phyloP scores from a whole-genome alignment of 2,329 filamentous ascomycete species.

The Fusarium nisikadoi region DNA sequence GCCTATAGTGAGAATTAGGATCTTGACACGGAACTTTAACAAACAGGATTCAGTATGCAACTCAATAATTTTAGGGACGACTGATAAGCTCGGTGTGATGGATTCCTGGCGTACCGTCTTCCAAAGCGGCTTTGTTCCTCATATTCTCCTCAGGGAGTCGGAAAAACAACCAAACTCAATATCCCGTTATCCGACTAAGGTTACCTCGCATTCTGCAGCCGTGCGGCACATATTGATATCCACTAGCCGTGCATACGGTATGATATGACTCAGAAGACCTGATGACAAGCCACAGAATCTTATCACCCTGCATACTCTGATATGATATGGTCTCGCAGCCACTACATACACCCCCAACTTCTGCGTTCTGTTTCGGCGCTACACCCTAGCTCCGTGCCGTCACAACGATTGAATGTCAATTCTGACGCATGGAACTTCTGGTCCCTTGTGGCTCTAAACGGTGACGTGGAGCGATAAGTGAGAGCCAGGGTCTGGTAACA shows the following conservation, averaged over 20 bases:
- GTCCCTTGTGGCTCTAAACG: fast-evolving
- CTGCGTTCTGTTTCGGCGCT: not conserved
- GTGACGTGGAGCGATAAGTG: not conserved
- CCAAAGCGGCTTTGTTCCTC: too few species aligned
- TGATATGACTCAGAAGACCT: fast-evolving
- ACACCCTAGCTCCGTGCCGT: too few species aligned
- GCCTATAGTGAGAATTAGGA: too few species aligned
- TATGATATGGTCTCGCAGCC: not conserved
- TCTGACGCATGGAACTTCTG: not conserved
- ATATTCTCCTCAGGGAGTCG: too few species aligned
- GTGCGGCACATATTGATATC: fast-evolving
- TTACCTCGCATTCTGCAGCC: fast-evolving
- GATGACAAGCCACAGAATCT: fast-evolving
- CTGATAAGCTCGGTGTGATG: too few species aligned
- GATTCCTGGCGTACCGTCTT: too few species aligned
- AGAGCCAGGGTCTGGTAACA: not conserved
- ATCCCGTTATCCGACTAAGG: too few species aligned
- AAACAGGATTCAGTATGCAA: too few species aligned
- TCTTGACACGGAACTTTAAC: too few species aligned
- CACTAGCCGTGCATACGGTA: fast-evolving
- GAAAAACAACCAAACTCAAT: too few species aligned
- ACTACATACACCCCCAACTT: not conserved
- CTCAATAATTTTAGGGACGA: too few species aligned
- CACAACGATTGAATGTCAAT: not conserved
- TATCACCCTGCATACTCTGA: not conserved